Base-by-base conservation (phyloP, 768 basidiomycete species). In the Albatrellus ellisii region DNA sequence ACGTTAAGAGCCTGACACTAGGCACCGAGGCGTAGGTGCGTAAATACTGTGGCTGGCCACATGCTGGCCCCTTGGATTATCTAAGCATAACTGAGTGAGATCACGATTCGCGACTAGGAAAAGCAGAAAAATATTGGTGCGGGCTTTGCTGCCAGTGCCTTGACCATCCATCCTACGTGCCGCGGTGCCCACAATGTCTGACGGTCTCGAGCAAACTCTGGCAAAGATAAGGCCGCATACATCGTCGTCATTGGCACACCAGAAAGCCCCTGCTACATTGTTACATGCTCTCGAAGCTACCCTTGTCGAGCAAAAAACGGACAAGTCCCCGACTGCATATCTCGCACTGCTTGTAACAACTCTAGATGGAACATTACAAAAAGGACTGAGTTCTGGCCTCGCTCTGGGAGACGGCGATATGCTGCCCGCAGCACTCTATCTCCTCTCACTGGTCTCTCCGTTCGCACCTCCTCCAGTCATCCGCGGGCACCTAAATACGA, bases 291-390 rank as follows among this genome's bases (percentile, higher is more conserved):
- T 98, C 51, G 94, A 98, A 61, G 70, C 77, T 12, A 87, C 79
- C 29, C 73, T 80, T 51, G 63, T 69, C 50, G 83, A 87, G 52
- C 79, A 81, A 52, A 65, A 64, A 46, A 68, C 79, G 6, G 77
- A 81, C 41, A 61, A 64, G 29, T 70, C 82, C 6, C 70, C 92
- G 6, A 90, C 89, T 1, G 94, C 95, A 24, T 98, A 97, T 65
- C 95, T 92, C 61, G 87, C 90, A n/a, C 81, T 85, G 3, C 68
- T 94, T 45, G 65, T 88, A 37, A 89, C 88, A 10, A 83, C 86
- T 6, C 69, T 94, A 24, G 83, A 88, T 53, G 76, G 80, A 45
- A 77, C 80, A 9, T 59, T 89, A 20, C 75, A 77, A 62, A 79
- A 70, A 55, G 69, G 66, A 52, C 68, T 42, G 58, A 55, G 51